Evolutionary conservation across 2,329 filamentous ascomycete species (phyloP).

Genomic region (Neofusicoccum sp.): DNA sequence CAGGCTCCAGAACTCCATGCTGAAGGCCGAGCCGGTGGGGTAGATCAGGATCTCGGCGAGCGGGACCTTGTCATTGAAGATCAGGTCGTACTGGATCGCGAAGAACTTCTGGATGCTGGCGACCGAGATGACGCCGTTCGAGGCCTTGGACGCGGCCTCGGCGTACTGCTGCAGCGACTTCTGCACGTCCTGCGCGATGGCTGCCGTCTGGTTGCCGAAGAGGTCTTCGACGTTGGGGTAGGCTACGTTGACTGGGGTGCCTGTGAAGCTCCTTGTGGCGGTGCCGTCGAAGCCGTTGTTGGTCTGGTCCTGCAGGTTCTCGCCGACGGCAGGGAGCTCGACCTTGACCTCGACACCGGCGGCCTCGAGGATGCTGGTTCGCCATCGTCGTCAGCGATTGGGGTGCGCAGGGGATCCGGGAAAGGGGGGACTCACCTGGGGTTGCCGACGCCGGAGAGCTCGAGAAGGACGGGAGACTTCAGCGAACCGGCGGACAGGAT

Average conservation of each 20-base stretch:
- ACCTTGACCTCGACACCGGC: slow-evolving; percentile 28
- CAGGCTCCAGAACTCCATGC: slow-evolving; percentile 45
- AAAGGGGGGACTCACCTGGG: slow-evolving; percentile 15
- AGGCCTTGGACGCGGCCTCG: background rate
- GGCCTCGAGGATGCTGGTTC: background rate
- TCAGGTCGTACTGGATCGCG: slow-evolving; percentile 24
- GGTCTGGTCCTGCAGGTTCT: slow-evolving; percentile 41
- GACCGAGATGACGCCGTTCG: slow-evolving; percentile 5
- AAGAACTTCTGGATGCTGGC: slow-evolving; percentile 24
- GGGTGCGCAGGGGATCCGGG: background rate
- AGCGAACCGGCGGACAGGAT: slow-evolving; percentile 41
- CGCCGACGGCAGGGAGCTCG: slow-evolving; percentile 35
- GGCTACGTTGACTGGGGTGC: slow-evolving; percentile 41
- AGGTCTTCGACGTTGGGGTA: slow-evolving; percentile 40
- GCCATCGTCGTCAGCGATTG: background rate
- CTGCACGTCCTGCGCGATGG: slow-evolving; percentile 27
- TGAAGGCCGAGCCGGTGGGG: slow-evolving; percentile 31
- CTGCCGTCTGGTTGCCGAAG: slow-evolving; percentile 33
- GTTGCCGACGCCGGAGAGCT: slow-evolving; percentile 42
- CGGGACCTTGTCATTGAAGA: slow-evolving; percentile 35
- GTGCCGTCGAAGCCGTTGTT: slow-evolving; percentile 32
- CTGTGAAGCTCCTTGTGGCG: slow-evolving; percentile 38
- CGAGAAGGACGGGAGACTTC: slow-evolving; percentile 37
- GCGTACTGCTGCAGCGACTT: slow-evolving; percentile 7
- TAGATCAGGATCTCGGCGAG: slow-evolving; percentile 52